phyloP scores from a whole-genome alignment of 352 stramenopile species.

The Aphanomyces stellatus region DNA sequence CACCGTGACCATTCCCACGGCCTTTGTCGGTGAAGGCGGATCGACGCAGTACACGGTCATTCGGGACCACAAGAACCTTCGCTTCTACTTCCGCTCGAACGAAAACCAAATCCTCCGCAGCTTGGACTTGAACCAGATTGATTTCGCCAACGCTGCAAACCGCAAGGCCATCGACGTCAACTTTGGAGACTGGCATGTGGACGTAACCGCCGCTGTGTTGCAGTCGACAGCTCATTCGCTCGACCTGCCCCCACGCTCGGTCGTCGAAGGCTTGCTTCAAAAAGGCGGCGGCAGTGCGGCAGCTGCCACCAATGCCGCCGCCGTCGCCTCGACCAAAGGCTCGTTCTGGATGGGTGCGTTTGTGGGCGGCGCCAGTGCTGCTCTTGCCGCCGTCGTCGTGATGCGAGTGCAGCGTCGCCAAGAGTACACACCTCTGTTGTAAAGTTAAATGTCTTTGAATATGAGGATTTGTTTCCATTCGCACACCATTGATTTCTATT shows the following conservation, averaged over 20 bases:
- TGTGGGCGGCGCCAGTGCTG: background rate
- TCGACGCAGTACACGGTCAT: slow-evolving; percentile 66
- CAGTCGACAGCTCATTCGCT: slow-evolving; percentile 33
- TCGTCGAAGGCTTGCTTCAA: slow-evolving; percentile 21
- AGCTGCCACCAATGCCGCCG: background rate
- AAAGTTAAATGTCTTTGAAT: too few species aligned
- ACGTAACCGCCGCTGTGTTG: slow-evolving; percentile 40
- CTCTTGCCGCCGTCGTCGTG: background rate
- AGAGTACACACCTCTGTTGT: background rate
- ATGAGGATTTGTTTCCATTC: too few species aligned
- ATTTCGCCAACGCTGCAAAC: slow-evolving; percentile 34
- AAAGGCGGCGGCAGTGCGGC: too few species aligned
- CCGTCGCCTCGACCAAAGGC: background rate
- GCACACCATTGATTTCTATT: too few species aligned
- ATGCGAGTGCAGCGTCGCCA: too few species aligned
- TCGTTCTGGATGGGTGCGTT: background rate
- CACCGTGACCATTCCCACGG: slow-evolving; percentile 28
- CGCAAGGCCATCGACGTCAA: slow-evolving; percentile 49
- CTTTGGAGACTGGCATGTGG: slow-evolving; percentile 54
- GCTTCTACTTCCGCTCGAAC: slow-evolving; percentile 61
- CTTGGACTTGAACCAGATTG: slow-evolving; percentile 46
- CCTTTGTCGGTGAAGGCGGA: too few species aligned
- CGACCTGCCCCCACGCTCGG: slow-evolving; percentile 43
- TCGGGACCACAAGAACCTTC: slow-evolving; percentile 42
- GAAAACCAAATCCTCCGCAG: slow-evolving; percentile 51